Evolutionary conservation across 495 filamentous ascomycete genomes (phyloP).

Genomic region (Daldinia concentrica): DNA sequence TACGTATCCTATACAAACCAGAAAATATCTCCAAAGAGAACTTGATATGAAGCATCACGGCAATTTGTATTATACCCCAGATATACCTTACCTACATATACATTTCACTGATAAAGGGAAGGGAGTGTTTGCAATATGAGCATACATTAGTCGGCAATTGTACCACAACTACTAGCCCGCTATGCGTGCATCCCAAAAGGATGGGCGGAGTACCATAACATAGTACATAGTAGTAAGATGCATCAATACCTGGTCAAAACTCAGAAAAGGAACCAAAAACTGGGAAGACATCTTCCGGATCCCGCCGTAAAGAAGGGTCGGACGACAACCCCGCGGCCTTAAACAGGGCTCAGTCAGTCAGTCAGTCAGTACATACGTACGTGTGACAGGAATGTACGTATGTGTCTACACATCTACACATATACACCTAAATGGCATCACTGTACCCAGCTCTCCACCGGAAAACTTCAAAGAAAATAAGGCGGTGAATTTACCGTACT

Average conservation of each 20-base stretch:
- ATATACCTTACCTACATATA: background rate
- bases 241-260: conserved; percentile 21
- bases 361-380: too few species aligned
- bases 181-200: conserved; percentile 12
- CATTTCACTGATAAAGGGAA: background rate
- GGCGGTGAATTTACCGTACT: background rate
- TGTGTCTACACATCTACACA: background rate
- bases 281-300: conserved; percentile 30
- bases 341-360: conserved; percentile 13
- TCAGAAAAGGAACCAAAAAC: conserved; percentile 23
- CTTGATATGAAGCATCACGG: background rate
- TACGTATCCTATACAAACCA: background rate
- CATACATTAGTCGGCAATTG: conserved; percentile 11
- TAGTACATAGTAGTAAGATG: conserved; percentile 10
- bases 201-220: conserved; percentile 19
- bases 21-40: background rate
- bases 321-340: conserved; percentile 32
- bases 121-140: background rate
- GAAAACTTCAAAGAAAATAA: background rate
- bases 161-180: background rate
- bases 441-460: conserved; percentile 1
- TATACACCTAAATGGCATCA: background rate
- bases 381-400: conserved; percentile 16
- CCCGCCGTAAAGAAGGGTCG: conserved; percentile 30
- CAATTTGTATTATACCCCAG: background rate